Evolutionary conservation across 179 eudicot genomes (phyloP), one percentile per base, ranked within the genome.

Genomic region (Spergularia azorica): DNA sequence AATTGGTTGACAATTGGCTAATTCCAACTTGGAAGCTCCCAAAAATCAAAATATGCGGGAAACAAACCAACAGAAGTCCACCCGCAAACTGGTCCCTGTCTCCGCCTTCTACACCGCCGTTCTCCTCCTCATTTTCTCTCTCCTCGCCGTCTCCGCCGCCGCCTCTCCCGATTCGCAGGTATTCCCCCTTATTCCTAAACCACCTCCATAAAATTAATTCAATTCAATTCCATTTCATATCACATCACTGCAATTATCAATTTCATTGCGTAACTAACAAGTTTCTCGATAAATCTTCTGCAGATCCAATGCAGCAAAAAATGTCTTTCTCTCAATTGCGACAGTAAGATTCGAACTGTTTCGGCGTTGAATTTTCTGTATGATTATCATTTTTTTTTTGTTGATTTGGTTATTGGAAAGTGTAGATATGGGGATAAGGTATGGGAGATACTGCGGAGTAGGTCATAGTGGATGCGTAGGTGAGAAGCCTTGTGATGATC

Each of bases 371-470:
- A 16, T 75, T 16, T 26, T 13, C 17, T 57, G 10, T 4, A 6
- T 39, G 9, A 11, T 67, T 12, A 3, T n/a, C 1, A 0, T 57
- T 13, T n/a, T 16, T 2, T 56, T 66, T 36, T 48, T 57, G 11
- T 8, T 14, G 17, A 20, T 7, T 55, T 58, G 36, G 2, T 16
- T 2, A 12, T 57, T 4, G 65, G n/a, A n/a, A 56, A 57, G 32
- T 77, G 52, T 41, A 82, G 84, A 75, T 82, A 74, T 82, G 66
- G 84, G 84, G 13, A 82, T 82, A 9, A 74, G 68, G 50, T 92
- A 94, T 51, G 98, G 98, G n/a, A 94, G 92, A 66, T 94, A 88
- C 67, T 92, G 98, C n/a, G 98, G 98, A 36, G 96, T 94, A 60
- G 97, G 98, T 76, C 90, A 92, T 83, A 88, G 86, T 39, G 98